Base-by-base conservation (phyloP, 441 rosid species). In the Monsonia emarginata region DNA sequence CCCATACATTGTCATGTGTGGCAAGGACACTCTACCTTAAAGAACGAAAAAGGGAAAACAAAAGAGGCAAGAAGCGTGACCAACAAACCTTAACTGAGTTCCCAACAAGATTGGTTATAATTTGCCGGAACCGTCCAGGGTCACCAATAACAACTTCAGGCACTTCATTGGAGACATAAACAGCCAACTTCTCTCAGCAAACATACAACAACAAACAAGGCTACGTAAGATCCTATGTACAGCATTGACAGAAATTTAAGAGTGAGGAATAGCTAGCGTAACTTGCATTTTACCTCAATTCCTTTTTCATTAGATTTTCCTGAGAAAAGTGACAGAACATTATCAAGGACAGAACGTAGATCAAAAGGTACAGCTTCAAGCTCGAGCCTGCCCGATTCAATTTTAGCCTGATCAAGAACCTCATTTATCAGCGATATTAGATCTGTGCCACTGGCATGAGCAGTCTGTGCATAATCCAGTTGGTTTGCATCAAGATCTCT, bases 341-440 rank as follows among this genome's bases (percentile, higher is more conserved):
- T 85, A 77, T 94, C 98, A 18, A 94, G 88, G 71, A 85, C 82
- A 14, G 73, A 69, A 44, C 83, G 89, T 65, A 86, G 79, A 81
- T 94, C 94, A 63, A 94, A 94, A 62, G 97, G 86, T 54, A 91
- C 97, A 16, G 80, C 76, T 72, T 94, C 98, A 1, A 88, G 83
- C 69, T 94, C 98, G 25, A 94, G 90, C 86, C 87, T 84, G 72
- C 96, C 95, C 8, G 97, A 90, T 82, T 94, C 98, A 76, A 94
- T 91, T 89, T 94, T 94, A 28, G 97, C 95, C 74, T 89, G 97
- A 81, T 94, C 98, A 73, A 94, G 96, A 74, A 94, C 97, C 65
- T 83, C 95, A 27, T 86, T 89, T 77, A 94, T 90, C 64, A 94
- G 65, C 42, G 88, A 84, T 70, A 88, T 89, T 50, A 94, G 86